phyloP scores from a whole-genome alignment of 2,329 filamentous ascomycete species.

The Rhynchosporium secalis region DNA sequence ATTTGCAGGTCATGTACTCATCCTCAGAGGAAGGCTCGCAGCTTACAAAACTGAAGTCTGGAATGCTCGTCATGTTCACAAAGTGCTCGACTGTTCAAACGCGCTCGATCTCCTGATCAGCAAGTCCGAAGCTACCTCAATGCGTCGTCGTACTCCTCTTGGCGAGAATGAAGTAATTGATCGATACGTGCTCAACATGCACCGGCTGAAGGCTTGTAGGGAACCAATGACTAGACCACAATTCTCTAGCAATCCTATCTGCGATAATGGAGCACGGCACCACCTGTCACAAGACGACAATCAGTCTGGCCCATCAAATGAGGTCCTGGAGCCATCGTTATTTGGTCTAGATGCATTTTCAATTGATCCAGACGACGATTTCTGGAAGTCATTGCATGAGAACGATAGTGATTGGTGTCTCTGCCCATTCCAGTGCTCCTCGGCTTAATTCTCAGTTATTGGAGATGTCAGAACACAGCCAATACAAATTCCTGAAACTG shows the following conservation, averaged over 20 bases:
- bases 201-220: slow-evolving; percentile 1
- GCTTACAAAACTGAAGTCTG: slow-evolving; percentile 20
- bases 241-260: background rate
- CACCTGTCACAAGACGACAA: background rate
- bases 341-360: background rate
- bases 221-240: background rate
- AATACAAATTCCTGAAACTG: background rate
- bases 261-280: background rate
- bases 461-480: background rate
- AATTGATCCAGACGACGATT: slow-evolving; percentile 6
- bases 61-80: slow-evolving; percentile 15
- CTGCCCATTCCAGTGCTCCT: no score
- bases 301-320: background rate
- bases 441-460: background rate
- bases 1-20: slow-evolving; percentile 13
- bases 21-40: slow-evolving; percentile 16
- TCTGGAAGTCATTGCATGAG: slow-evolving; percentile 15
- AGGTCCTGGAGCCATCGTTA: background rate
- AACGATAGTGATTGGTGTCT: slow-evolving; percentile 6
- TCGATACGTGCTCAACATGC: slow-evolving; percentile 7
- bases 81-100: slow-evolving; percentile 13
- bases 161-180: slow-evolving; percentile 14
- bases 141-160: slow-evolving; percentile 10
- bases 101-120: slow-evolving; percentile 25
- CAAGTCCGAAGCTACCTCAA: slow-evolving; percentile 17